Base-by-base conservation (phyloP, 2,329 filamentous ascomycete genomes). In the Trichoderma arundinaceum region DNA sequence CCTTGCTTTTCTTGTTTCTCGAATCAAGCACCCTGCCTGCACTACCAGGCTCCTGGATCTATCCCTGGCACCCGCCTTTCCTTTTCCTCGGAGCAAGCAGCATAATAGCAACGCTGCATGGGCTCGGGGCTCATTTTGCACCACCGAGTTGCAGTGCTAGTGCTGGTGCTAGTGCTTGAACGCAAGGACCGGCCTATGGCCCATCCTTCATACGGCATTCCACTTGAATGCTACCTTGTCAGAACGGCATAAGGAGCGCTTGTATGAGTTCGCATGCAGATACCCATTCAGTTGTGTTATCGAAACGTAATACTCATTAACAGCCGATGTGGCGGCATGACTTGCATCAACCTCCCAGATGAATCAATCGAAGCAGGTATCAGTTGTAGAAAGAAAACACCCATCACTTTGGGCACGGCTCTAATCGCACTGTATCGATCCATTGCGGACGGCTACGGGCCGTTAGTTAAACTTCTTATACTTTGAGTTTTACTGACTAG, bases 381-480 rank as follows among this genome's bases (percentile, higher is more conserved):
- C 22, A 39, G 17, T 3, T 3, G 17, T 7, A 17, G 6, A 17
- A 39, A n/a, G 3, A 22, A 32, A n/a, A 4, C 38, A 7, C 8
- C 8, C 7, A 8, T n/a, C 13, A 15, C 28, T n/a, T 7, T 4
- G 10, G 19, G 19, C 15, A 28, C 15, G 13, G 9, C 22, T 9
- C n/a, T 17, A 10, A 17, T 1, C 33, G 15, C 44, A 17, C 44
- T 41, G 15, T 51, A n/a, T 39, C 19, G 33, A 60, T 33, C 44
- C 57, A 51, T 60, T 17, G 33, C 19, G 19, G 43, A 51, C 57
- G 57, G 57, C 44, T 60, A 19, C 57, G 57, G 57, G 44, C 57
- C 57, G 56, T 38, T 49, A 35, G 44, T 51, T 13, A n/a, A 38
- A 22, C 17, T 12, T 38, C 46, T 60, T 39, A 32, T 60, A 33